Evolutionary conservation across 75 land plant species (phyloP).

Genomic region (Pinus taeda): DNA sequence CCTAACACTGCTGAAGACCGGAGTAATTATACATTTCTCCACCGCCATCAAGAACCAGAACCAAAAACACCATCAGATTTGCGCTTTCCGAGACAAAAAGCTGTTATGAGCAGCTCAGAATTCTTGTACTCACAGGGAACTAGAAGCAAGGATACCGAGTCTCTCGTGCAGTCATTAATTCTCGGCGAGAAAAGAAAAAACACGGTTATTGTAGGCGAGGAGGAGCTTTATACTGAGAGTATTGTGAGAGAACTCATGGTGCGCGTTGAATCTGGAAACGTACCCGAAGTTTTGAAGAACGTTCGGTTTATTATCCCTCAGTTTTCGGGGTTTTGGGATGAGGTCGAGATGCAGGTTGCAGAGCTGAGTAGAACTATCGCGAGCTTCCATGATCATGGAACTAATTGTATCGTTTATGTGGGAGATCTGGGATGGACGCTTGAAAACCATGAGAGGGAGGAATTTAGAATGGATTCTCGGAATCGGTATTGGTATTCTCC

Average conservation of each 20-base stretch:
- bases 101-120: too few relatives aligned
- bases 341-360: constrained; percentile 64
- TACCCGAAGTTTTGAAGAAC: constrained; percentile 26
- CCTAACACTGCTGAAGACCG: neutral
- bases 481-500: constrained; percentile 31
- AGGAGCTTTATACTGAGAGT: constrained; percentile 30
- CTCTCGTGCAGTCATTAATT: constrained; percentile 36
- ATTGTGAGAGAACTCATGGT: constrained; percentile 47
- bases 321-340: constrained; percentile 36
- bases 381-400: constrained; percentile 46
- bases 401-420: constrained; percentile 40
- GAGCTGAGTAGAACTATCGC: constrained; percentile 57
- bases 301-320: constrained; percentile 56
- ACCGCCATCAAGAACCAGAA: neutral
- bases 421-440: constrained; percentile 79
- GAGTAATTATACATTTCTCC: constrained; percentile 1
- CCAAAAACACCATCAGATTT: neutral
- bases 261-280: constrained; percentile 48
- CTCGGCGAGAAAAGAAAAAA: constrained; percentile 33
- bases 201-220: constrained; percentile 63
- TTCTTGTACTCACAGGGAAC: too few relatives aligned
- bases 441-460: constrained; percentile 32
- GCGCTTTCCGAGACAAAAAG: too few relatives aligned
- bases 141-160: constrained; percentile 32
- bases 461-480: constrained; percentile 11